Conservation (phyloP, 2,329 filamentous ascomycete genomes). For the Daldinia sp. region DNA sequence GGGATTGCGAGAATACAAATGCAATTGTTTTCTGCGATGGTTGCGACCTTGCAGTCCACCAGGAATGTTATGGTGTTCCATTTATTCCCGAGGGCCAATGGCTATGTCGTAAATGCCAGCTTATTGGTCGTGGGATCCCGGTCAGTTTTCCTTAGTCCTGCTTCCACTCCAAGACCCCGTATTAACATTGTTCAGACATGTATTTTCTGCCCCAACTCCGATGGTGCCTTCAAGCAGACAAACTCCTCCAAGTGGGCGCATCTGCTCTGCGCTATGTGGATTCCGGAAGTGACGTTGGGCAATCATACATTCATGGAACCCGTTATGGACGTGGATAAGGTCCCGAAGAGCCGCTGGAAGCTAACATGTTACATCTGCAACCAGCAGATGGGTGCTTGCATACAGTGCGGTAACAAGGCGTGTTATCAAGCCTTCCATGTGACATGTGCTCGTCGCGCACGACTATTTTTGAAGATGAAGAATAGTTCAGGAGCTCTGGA, state of each 20-base stretch:
- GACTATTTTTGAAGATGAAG: conserved; percentile 96
- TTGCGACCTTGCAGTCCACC: conserved; percentile 95
- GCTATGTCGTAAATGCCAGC: conserved; percentile 95
- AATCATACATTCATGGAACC: conserved; percentile 99
- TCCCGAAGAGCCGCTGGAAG: conserved; percentile 93
- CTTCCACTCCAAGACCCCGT: conserved; percentile 5
- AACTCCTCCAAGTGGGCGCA: conserved; percentile 97
- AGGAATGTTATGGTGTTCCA: conserved; percentile 98
- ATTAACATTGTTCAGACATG: conserved; percentile 68
- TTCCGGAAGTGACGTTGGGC: conserved; percentile 93
- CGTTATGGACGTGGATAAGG: conserved; percentile 97
- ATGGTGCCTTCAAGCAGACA: conserved; percentile 98
- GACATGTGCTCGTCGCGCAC: conserved; percentile 88
- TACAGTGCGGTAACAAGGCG: conserved; percentile 96
- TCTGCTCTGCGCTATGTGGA: conserved; percentile 96
- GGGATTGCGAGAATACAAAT: conserved; percentile 99
- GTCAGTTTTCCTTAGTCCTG: conserved; percentile 56
- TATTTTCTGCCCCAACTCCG: conserved; percentile 97
- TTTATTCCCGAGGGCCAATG: conserved; percentile 99
- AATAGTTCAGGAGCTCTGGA: conserved; percentile 81
- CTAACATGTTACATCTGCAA: conserved; percentile 95
- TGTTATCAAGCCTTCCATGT: conserved; percentile 98
- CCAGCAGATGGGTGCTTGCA: conserved; percentile 97
- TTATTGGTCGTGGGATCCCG: conserved; percentile 90
- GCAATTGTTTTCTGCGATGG: conserved; percentile 99